Evolutionary conservation across 495 filamentous ascomycete species (phyloP), one percentile per base, ranked within the genome.

Genomic region (Penicillium alfredii): DNA sequence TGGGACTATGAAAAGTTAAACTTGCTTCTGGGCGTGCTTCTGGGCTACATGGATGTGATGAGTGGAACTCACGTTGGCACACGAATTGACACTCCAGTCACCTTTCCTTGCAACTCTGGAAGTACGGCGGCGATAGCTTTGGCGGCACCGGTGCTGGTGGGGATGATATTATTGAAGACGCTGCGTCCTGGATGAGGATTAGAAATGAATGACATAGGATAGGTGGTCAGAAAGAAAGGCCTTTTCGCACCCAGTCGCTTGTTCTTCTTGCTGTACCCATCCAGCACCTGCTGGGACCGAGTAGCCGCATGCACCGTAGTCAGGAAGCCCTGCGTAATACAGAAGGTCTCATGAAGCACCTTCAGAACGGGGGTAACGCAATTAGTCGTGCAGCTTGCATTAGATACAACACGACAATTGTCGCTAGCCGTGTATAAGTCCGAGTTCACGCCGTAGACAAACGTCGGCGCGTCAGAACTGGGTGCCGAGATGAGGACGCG

Each of bases 181-280:
- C 51, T 49, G 16, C 58, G 58, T 0, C 58, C 58, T 58, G 9
- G n/a, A 5, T 25, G 40, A 15, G 23, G 18, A 28, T 34, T 37
- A 44, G 18, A 8, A 8, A 20, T 33, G 1, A 21, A 16, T 11
- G 8, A 12, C 14, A 20, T 8, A 9, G 7, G 19, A 8, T 0
- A 9, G 6, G n/a, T 11, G 14, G 24, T 8, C n/a, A n/a, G n/a
- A n/a, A n/a, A n/a, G n/a, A n/a, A n/a, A n/a, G 5, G 22, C 4
- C 1, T 8, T 16, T 23, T 8, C 42, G 26, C 47, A 61, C 57
- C 57, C 4, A 62, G 42, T 13, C 58, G 55, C 28, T 41, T 49
- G 33, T 58, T 62, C 56, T 62, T 62, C 58, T 62, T 57, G 41
- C 58, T 62, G 25, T 62, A 62, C 6, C 58, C 58, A 42, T 62